These are phyloP conservation scores for Boletus semigastroideus DNA, from an alignment of 1,284 basidiomycete genomes.

Conservation along the genomic window DNA sequence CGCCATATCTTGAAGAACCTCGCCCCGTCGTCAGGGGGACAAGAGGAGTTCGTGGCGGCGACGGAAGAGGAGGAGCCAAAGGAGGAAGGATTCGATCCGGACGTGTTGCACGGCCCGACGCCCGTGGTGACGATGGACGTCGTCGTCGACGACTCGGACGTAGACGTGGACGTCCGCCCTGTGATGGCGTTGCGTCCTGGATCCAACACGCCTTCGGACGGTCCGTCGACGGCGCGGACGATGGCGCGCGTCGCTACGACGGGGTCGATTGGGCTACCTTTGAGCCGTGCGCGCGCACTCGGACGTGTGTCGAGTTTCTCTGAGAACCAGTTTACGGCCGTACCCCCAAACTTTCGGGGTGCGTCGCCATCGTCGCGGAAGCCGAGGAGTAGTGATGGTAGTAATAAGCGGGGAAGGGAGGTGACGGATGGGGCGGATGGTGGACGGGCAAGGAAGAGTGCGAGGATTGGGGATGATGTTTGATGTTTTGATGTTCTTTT, in stretches of 20 bases:
- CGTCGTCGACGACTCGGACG: conserved; percentile 15
- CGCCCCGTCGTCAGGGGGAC: conserved; percentile 13
- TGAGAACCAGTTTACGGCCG: conserved; percentile 48
- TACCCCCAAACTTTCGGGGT: conserved; percentile 36
- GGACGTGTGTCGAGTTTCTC: conserved; percentile 32
- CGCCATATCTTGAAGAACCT: conserved; percentile 47
- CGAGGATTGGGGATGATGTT: background rate
- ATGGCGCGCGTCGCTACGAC: conserved; percentile 17
- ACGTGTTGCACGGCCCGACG: background rate
- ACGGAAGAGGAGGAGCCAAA: background rate
- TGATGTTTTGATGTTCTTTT: no score
- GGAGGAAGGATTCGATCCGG: conserved; percentile 17
- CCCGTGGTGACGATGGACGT: background rate
- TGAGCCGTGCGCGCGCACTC: conserved; percentile 14
- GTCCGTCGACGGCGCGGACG: conserved; percentile 37
- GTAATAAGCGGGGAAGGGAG: conserved; percentile 24
- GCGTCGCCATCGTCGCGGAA: conserved; percentile 32
- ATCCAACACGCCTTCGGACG: background rate
- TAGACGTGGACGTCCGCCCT: background rate
- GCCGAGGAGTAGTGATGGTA: conserved; percentile 14
- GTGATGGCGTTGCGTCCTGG: background rate
- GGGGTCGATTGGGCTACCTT: conserved; percentile 7
- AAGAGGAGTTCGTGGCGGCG: background rate
- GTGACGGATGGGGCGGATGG: conserved; percentile 10
- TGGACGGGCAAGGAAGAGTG: conserved; percentile 24